Base-by-base conservation (phyloP, 2,329 filamentous ascomycete genomes). In the Talaromyces verruculosus region DNA sequence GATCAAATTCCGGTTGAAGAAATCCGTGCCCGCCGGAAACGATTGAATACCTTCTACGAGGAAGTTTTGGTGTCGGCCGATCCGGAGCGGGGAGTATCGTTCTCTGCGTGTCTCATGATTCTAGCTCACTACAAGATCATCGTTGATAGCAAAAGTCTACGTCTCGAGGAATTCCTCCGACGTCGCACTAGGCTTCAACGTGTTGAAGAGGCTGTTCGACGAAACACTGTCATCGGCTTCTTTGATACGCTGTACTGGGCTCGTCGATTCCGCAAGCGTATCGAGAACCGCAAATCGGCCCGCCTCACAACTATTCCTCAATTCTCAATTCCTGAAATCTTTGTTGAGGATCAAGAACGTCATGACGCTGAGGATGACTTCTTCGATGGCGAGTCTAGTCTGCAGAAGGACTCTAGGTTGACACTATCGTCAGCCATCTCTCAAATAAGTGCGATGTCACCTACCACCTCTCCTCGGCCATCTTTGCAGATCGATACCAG, bases 111-210 rank as follows among this genome's bases (percentile, higher is more conserved):
- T 25, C 84, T 99, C 61, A 95, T 99, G 90, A 96, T 96, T 67
- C 84, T 99, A 65, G 94, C 96, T 39, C 95, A 99, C 78, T 96
- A 99, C 84, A 99, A 98, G 74, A 93, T 99, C 74, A 99, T 99
- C 76, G 97, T 90, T 71, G 95, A 99, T 78, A 97, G 90, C 82
- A 97, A 97, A 84, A 97, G 93, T 78, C 82, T 99, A 74, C 89
- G 86, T 68, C 85, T 99, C 2, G 95, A 99, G 73, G 95, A 99
- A 75, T 99, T 97, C 77, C 80, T 99, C 65, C 90, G 94, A 66
- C 92, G 96, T 43, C 89, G 94, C 68, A 92, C 93, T 37, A 88
- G 94, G 63, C 84, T 99, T 58, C 94, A 98, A 76, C 90, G 94
- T 68, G 94, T 99, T 1, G 92, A 99, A 72, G 94, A 99, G 78